Percentiles rank a stretch among this genome's conserved stretches.
Conservation (phyloP, 2,329 filamentous ascomycete genomes). For the Fusarium irregulare region DNA sequence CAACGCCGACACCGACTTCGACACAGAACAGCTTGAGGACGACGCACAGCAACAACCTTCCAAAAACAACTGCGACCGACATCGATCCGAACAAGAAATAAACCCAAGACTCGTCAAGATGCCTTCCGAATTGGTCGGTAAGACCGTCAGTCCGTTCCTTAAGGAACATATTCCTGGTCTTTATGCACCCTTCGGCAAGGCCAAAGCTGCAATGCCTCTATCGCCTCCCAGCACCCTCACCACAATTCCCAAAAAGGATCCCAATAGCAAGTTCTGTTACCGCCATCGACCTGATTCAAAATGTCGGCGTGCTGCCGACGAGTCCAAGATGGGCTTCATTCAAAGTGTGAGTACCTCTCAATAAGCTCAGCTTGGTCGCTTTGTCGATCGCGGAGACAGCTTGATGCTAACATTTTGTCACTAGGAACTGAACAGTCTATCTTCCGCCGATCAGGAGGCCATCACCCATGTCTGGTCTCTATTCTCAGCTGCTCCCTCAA, state of each 20-base stretch:
- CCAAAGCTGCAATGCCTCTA: conserved; percentile 49
- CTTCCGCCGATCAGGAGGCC: conserved; percentile 88
- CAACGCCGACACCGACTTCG: conserved; percentile 4
- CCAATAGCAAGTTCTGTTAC: conserved; percentile 94
- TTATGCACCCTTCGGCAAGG: conserved; percentile 82
- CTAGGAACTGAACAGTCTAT: conserved; percentile 83
- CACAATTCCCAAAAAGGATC: conserved; percentile 59
- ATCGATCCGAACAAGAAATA: conserved; percentile 62
- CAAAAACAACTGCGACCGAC: conserved; percentile 63
- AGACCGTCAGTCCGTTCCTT: conserved; percentile 88
- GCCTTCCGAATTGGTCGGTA: conserved; percentile 74
- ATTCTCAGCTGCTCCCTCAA: conserved; percentile 93
- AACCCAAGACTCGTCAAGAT: conserved; percentile 65
- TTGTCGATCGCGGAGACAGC: neutral
- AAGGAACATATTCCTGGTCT: conserved; percentile 89
- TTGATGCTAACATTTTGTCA: conserved; percentile 2
- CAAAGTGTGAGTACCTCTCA: conserved; percentile 74
- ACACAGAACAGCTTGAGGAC: conserved; percentile 17
- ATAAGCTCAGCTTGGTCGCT: neutral
- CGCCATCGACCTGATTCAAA: conserved; percentile 93
- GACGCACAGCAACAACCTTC: conserved; percentile 45
- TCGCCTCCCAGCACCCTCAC: conserved; percentile 31
- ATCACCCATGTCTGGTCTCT: conserved; percentile 98
- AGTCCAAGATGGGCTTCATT: conserved; percentile 94
- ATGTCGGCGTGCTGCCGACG: conserved; percentile 91